phyloP scores from a whole-genome alignment of 1,284 basidiomycete species.

The Microstroma glucosiphilum region DNA sequence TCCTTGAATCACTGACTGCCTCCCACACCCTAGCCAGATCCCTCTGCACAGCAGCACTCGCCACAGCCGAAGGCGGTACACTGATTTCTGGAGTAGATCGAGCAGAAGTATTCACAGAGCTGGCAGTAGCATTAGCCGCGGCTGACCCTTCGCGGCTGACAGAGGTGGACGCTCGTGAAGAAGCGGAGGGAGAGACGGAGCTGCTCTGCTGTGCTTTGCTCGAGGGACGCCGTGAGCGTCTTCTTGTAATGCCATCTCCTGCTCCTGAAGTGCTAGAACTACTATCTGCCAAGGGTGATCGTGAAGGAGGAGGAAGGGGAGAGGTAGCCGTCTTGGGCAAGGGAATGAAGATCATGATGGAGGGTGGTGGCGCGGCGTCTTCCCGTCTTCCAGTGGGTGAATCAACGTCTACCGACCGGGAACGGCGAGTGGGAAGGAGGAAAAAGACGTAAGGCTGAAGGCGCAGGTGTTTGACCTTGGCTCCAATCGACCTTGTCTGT shows the following conservation, averaged over 20 bases:
- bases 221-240: neutral
- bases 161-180: neutral
- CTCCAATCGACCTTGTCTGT: too few relatives aligned
- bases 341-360: slow-evolving; percentile 6
- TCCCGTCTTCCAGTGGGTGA: too few relatives aligned
- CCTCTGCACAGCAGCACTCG: slow-evolving; percentile 13
- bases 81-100: neutral
- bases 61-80: neutral
- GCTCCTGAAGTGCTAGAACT: neutral
- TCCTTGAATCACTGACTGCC: slow-evolving; percentile 67
- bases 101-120: neutral
- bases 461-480: too few relatives aligned
- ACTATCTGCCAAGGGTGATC: neutral
- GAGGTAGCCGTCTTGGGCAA: neutral
- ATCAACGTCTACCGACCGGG: too few relatives aligned
- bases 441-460: too few relatives aligned
- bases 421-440: too few relatives aligned
- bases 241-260: neutral
- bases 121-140: neutral
- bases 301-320: neutral
- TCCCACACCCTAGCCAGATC: slow-evolving; percentile 44
- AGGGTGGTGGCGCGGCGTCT: too few relatives aligned
- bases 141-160: neutral
- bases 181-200: neutral
- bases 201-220: neutral